These are phyloP conservation scores for Carex parvula DNA, from an alignment of 176 grass and related monocot species.

Conservation along the genomic window DNA sequence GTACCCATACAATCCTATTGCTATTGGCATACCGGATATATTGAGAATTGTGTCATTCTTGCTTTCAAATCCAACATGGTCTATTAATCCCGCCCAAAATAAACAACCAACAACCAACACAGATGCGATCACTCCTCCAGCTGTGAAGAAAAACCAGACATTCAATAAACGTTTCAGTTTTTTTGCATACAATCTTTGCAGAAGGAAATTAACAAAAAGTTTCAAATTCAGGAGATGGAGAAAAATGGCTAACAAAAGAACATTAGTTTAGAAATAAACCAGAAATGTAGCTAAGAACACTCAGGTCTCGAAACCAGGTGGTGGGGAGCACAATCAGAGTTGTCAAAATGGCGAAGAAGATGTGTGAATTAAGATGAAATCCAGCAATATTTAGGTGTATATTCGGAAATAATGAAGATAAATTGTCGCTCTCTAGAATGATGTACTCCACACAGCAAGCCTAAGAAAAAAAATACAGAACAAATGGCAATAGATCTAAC, in stretches of 20 bases:
- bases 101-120: conserved; percentile 64
- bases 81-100: conserved; percentile 76
- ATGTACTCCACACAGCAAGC: conserved; percentile 96
- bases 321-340: conserved; percentile 80
- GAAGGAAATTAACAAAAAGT: not conserved
- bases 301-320: conserved; percentile 91
- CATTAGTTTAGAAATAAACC: conserved; percentile 25
- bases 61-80: conserved; percentile 74
- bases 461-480: conserved; percentile 29
- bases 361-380: conserved; percentile 48
- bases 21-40: conserved; percentile 73
- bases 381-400: conserved; percentile 53
- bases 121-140: conserved; percentile 89
- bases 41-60: conserved; percentile 44
- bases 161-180: not conserved
- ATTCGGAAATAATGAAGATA: conserved; percentile 83
- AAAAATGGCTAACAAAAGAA: not conserved
- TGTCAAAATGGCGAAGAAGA: conserved; percentile 81
- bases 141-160: conserved; percentile 34
- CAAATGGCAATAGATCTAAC: not conserved
- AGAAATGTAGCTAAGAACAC: conserved; percentile 83
- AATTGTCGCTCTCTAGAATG: conserved; percentile 86
- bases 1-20: conserved; percentile 84
- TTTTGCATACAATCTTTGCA: not conserved
- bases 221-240: not conserved